Percentiles rank a stretch among this genome's conserved stretches.
These are phyloP conservation scores for Tuber indicum DNA, from an alignment of 495 filamentous ascomycete genomes.

Conservation along the genomic window DNA sequence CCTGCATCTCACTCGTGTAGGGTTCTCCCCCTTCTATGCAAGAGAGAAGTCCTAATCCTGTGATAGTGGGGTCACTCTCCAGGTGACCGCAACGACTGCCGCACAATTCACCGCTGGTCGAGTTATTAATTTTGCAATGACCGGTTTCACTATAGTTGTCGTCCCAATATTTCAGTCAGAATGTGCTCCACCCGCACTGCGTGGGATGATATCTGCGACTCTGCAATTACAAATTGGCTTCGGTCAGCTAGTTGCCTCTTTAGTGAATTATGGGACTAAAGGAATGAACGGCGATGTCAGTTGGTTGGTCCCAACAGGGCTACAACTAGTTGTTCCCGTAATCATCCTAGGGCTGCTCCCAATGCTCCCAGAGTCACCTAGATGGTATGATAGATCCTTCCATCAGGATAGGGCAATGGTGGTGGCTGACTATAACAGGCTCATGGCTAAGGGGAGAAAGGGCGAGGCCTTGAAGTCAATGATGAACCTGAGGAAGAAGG, in stretches of 20 bases:
- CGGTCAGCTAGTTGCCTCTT: slow-evolving; percentile 41
- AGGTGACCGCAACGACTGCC: slow-evolving; percentile 33
- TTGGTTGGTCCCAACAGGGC: slow-evolving; percentile 44
- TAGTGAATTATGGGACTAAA: slow-evolving; percentile 19
- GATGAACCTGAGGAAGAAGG: slow-evolving; percentile 21
- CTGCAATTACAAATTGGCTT: slow-evolving; percentile 40
- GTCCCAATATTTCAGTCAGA: slow-evolving; percentile 37
- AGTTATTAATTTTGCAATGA: slow-evolving; percentile 38
- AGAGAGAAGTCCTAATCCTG: background rate
- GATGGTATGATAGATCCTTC: slow-evolving; percentile 44
- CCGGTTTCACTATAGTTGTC: slow-evolving; percentile 36
- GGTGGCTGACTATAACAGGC: slow-evolving; percentile 8
- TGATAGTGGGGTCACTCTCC: slow-evolving; percentile 29
- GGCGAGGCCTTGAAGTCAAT: slow-evolving; percentile 26
- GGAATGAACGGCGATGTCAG: slow-evolving; percentile 27
- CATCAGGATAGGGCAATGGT: background rate
- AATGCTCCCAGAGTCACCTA: slow-evolving; percentile 44
- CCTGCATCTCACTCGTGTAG: background rate
- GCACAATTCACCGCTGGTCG: slow-evolving; percentile 38
- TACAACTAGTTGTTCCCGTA: slow-evolving; percentile 44
- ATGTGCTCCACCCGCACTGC: slow-evolving; percentile 25
- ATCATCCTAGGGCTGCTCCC: slow-evolving; percentile 42
- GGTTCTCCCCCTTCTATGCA: background rate
- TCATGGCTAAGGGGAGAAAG: slow-evolving; percentile 20
- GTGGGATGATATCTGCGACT: slow-evolving; percentile 38